Base-by-base conservation (phyloP, 2,329 filamentous ascomycete species). In the Colletotrichum truncatum region DNA sequence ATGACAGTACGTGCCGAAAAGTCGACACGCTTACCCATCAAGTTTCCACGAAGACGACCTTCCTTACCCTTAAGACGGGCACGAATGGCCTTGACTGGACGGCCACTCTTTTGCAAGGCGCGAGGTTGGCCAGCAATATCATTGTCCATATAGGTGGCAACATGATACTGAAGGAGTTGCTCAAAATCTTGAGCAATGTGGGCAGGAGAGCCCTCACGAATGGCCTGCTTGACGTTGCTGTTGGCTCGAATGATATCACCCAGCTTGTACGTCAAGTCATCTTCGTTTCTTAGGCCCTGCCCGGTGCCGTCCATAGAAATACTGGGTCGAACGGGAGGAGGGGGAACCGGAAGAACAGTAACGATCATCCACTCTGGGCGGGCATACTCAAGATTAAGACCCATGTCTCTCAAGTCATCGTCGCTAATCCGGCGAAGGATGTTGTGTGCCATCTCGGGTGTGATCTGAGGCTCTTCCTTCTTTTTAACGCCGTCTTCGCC, bases 1-100 rank as follows among this genome's bases (percentile, higher is more conserved):
- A 99, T 99, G 82, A 99, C 96, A 30, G 97, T 99, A 90, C 96
- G 96, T 36, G 97, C 97, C 1, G 97, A 99, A 75, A 99, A 99
- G 77, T 99, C 96, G 67, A 99, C 96, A 89, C 94, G 94, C 82
- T 99, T 99, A 69, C 96, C 96, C 97, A 99, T 99, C 85, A 99
- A 84, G 80, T 99, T 99, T 76, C 97, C 96, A 82, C 96, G 91
- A 23, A 99, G 89, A 85, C 96, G 94, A 71, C 96, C 96, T 77
- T 99, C 96, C 82, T 99, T 99, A 68, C 97, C 97, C 89, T 99
- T 99, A 77, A 99, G 86, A 80, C 96, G 94, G 67, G 94, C 94
- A 73, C 97, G 93, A 70, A 99, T 97, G 14, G 96, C 94, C 83
- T 99, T 99, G 71, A 99, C 92, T 1, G 97, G 94, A 74, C 97